phyloP scores from a whole-genome alignment of 2,329 filamentous ascomycete species.

The Hawksworthiomyces lignivorus region DNA sequence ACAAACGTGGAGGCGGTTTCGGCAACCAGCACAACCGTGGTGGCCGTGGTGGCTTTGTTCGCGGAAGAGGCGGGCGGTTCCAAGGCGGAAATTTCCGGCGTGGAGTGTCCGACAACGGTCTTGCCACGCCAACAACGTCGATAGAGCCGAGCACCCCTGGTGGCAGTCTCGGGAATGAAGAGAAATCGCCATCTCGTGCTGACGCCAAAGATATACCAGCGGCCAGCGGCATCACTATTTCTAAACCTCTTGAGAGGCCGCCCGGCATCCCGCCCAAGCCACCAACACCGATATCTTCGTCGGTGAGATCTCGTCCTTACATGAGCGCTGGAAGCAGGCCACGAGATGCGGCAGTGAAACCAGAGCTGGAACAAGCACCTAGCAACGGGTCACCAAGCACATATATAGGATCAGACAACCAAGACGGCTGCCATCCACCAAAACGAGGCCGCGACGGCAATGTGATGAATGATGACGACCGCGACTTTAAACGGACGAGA shows the following conservation, averaged over 20 bases:
- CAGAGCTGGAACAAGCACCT: not conserved
- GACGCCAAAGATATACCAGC: not conserved
- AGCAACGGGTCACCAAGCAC: not conserved
- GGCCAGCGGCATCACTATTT: not conserved
- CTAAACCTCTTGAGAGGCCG: not conserved
- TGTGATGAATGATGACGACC: not conserved
- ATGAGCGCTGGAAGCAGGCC: not conserved
- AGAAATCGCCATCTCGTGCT: not conserved
- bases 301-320: not conserved
- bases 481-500: slow-evolving; percentile 10
- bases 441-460: slow-evolving; percentile 8
- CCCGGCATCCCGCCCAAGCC: slow-evolving; percentile 12
- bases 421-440: not conserved
- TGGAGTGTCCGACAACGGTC: not conserved
- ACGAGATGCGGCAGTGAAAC: not conserved
- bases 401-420: not conserved
- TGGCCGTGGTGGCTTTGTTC: slow-evolving; percentile 2
- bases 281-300: slow-evolving; percentile 12
- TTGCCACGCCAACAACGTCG: not conserved
- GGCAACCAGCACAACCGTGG: slow-evolving; percentile 4
- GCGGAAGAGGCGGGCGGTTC: slow-evolving; percentile 7
- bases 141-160: no score
- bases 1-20: slow-evolving; percentile 2
- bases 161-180: no score
- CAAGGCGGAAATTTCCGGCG: not conserved